Base-by-base conservation (phyloP, 2,329 filamentous ascomycete genomes). In the Xylariaceae sp. region DNA sequence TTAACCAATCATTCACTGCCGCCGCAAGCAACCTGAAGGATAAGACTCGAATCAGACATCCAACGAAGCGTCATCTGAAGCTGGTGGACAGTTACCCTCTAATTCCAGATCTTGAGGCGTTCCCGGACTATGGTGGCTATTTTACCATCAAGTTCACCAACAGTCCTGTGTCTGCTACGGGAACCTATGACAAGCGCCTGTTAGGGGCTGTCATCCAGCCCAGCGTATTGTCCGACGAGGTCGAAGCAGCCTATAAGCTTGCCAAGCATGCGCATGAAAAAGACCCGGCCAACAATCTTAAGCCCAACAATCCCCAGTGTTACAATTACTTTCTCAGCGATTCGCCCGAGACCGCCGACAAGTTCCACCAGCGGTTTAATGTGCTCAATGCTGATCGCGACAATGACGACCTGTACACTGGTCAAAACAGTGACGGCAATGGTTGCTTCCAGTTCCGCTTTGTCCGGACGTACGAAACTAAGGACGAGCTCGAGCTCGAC, bases 91-190 rank as follows among this genome's bases (percentile, higher is more conserved):
- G 80, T 19, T 80, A 77, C 57, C 83, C 84, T 31, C 70, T 88
- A 40, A 70, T 87, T 19, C 85, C 85, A 4, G 85, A 88, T 64
- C 75, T 85, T 42, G 80, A 85, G 56, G 80, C 83, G n/a, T 86
- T 86, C 72, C 83, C 84, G 47, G 85, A 88, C 68, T 81, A 80
- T 2, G 84, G 85, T 52, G 83, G 84, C 57, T 88, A 87, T 65
- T 80, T 86, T 59, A 83, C 84, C 11, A 76, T 87, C 72, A 87
- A 87, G 70, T 87, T 87, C 70, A 77, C 78, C 50, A 83, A 79
- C 60, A 85, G 85, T 66, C 85, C 85, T 3, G 79, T 87, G 31
- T 72, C 78, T 7, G 73, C 75, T 52, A 72, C 71, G 43, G 73
- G 64, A 46, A 71, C 71, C 44, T 87, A 85, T 68, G 83, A 86